These are phyloP conservation scores for Eucalyptus leucophloia DNA, from an alignment of 345 rosid species.

Conservation along the genomic window DNA sequence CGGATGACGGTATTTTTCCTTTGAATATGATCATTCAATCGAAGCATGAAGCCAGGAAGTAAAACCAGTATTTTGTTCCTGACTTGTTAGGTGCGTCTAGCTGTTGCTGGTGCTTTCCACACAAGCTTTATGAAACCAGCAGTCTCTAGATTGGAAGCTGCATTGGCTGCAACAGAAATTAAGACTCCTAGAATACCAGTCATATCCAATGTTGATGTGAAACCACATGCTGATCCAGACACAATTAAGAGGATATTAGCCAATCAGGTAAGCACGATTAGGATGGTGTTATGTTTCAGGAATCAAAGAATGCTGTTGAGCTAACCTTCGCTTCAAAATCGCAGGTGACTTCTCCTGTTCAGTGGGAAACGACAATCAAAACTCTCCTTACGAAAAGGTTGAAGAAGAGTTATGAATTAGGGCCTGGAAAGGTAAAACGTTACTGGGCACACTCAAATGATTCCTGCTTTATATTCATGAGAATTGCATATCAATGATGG, in stretches of 20 bases:
- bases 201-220: conserved; percentile 92
- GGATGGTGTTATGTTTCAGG: not conserved
- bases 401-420: conserved; percentile 76
- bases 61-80: not conserved
- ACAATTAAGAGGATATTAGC: conserved; percentile 85
- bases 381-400: conserved; percentile 67
- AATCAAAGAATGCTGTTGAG: not conserved
- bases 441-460: not conserved
- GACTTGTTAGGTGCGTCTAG: conserved; percentile 67
- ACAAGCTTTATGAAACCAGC: conserved; percentile 98
- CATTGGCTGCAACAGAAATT: conserved; percentile 65
- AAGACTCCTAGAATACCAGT: conserved; percentile 86
- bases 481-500: not conserved
- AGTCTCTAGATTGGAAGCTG: conserved; percentile 88
- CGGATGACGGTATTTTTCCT: conserved; percentile 63
- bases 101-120: conserved; percentile 96
- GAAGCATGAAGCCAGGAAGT: not conserved
- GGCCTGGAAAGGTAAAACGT: conserved; percentile 84
- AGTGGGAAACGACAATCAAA: conserved; percentile 93
- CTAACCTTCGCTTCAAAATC: not conserved
- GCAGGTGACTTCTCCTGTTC: conserved; percentile 99
- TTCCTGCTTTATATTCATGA: not conserved
- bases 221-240: conserved; percentile 86
- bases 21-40: not conserved
- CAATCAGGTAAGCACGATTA: conserved; percentile 35